Base-by-base conservation (phyloP, 352 stramenopile genomes). In the Globisporangium paroecandrum region DNA sequence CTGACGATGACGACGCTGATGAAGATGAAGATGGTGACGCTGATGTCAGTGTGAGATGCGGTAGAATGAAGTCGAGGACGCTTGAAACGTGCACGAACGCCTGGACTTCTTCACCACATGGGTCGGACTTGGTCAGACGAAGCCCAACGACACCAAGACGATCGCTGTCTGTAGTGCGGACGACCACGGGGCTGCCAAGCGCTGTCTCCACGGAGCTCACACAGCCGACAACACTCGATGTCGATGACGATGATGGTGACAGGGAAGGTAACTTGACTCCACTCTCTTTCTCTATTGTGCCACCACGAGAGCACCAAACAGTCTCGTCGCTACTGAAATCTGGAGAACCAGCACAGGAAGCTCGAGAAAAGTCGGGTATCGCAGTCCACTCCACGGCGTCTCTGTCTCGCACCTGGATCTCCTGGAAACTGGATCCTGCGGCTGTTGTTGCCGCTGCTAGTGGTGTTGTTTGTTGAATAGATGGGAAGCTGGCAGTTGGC, bases 21-120 rank as follows among this genome's bases (percentile, higher is more conserved):
- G 29, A 32, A 32, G 29, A 32, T 7, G 29, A 32, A 32, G 27
- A 6, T 32, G 27, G 6, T 32, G 6, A n/a, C n/a, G 41, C 2
- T 22, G 43, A 32, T 13, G 25, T n/a, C 15, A 41, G 41, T 9
- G 51, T 10, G 18, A 65, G 25, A 20, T 57, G 18, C 29, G 59
- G 25, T 7, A 27, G 12, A 18, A 65, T 13, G 18, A 65, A 65
- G 25, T 47, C 59, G 59, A 47, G 59, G 7, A 65, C 59, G 25
- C 43, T 57, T 20, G 59, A 43, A n/a, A 57, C 47, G 59, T 57
- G 47, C 32, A 43, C 43, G 32, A 65, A 65, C 32, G 41, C 59
- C 27, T 65, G 59, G 46, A 1, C 15, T 7, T 57, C 15, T 7
- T 57, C 59, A 3, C 18, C 22, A 13, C 43, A 65, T 18, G 29